Percentiles rank a stretch among this genome's conserved stretches.
Conservation (phyloP, 2,329 filamentous ascomycete species). For the Herpotrichia juniperi region DNA sequence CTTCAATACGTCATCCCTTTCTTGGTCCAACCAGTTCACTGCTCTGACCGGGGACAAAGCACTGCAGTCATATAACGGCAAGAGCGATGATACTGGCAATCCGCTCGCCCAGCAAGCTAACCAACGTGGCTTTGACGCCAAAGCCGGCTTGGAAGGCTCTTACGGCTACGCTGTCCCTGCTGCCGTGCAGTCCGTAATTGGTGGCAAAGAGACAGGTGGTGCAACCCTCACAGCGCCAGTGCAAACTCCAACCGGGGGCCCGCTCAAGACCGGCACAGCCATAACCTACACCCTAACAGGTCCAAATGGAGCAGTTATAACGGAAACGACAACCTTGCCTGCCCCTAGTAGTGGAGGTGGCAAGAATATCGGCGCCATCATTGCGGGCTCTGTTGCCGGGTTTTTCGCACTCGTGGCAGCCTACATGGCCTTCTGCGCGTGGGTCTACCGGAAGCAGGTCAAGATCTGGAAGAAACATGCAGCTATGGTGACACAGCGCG, state of each 20-base stretch:
- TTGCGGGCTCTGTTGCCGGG: conserved; percentile 69
- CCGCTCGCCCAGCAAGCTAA: conserved; percentile 59
- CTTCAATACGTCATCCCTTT: conserved; percentile 73
- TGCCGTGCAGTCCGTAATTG: conserved; percentile 68
- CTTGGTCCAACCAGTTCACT: conserved; percentile 75
- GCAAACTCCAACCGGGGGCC: conserved; percentile 68
- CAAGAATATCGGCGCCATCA: conserved; percentile 60
- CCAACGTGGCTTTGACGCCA: conserved; percentile 57
- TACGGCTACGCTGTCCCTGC: conserved; percentile 74
- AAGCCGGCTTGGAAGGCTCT: conserved; percentile 63
- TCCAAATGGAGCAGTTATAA: conserved; percentile 49
- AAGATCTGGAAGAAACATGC: conserved; percentile 73
- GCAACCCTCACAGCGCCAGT: conserved; percentile 72
- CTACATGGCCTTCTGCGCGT: conserved; percentile 74
- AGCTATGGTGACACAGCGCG: conserved; percentile 66
- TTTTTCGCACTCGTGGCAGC: conserved; percentile 65
- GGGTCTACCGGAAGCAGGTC: conserved; percentile 75
- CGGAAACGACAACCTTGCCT: conserved; percentile 42
- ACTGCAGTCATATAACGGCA: conserved; percentile 39
- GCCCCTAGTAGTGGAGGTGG: conserved; percentile 31
- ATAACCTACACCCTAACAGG: conserved; percentile 69
- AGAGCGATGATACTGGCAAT: conserved; percentile 42
- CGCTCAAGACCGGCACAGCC: conserved; percentile 72
- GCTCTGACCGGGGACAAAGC: conserved; percentile 65
- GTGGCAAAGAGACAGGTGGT: conserved; percentile 68